Evolutionary conservation across 352 stramenopile species (phyloP).

Genomic region (Globisporangium takayamanum): DNA sequence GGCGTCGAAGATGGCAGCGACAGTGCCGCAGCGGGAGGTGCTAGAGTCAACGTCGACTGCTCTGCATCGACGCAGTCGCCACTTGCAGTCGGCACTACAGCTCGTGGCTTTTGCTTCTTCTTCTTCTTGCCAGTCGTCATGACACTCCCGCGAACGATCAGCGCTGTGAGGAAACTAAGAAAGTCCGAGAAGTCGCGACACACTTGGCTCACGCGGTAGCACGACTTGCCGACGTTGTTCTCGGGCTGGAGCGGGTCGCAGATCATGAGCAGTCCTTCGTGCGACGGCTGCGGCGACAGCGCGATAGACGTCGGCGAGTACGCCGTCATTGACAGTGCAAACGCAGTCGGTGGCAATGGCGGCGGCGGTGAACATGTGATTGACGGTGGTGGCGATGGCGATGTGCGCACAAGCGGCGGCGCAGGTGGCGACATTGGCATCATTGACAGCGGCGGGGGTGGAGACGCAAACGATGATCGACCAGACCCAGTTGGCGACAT

Average conservation of each 20-base stretch:
- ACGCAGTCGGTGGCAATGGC: not conserved
- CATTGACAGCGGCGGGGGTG: not conserved
- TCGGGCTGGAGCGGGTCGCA: constrained; percentile 57
- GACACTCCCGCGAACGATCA: constrained; percentile 77
- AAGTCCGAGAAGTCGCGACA: constrained; percentile 81
- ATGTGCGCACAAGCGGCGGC: constrained; percentile 6
- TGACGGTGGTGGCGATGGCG: constrained; percentile 11
- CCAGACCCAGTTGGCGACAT: constrained; percentile 3
- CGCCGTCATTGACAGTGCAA: constrained; percentile 2
- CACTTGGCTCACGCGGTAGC: constrained; percentile 80
- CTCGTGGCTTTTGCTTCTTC: constrained; percentile 11
- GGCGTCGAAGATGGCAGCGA: not conserved
- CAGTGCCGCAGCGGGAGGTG: not conserved
- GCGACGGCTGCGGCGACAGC: constrained; percentile 13
- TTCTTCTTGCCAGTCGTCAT: constrained; percentile 51
- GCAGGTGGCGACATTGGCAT: constrained; percentile 1
- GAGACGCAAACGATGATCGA: constrained; percentile 3
- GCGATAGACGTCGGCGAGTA: not conserved
- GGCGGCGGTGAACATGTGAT: constrained; percentile 1
- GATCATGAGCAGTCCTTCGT: constrained; percentile 52
- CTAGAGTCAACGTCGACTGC: not conserved
- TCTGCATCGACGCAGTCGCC: not conserved
- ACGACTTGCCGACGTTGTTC: constrained; percentile 84
- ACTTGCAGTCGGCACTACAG: not conserved
- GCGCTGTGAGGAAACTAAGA: constrained; percentile 67